These are phyloP conservation scores for Bidens hawaiensis DNA, from an alignment of 140 eudicot genomes.

Conservation along the genomic window DNA sequence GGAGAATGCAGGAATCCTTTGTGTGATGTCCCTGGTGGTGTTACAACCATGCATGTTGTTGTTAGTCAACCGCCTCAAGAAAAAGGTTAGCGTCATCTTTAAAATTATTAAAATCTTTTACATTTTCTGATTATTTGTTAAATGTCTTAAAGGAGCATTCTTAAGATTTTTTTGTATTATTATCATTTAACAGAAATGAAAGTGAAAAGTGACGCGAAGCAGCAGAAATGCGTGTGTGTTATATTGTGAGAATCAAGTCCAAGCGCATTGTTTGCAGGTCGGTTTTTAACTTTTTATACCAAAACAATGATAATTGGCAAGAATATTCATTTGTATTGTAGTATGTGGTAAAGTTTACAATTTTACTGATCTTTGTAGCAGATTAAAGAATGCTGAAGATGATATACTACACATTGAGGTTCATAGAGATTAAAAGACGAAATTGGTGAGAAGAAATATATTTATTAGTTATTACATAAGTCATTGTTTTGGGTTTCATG, in stretches of 20 bases:
- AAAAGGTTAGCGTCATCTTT: constrained; percentile 39
- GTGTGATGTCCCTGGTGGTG: constrained; percentile 60
- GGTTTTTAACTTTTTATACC: neutral
- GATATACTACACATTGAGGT: constrained; percentile 22
- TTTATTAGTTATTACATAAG: constrained; percentile 9
- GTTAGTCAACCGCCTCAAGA: constrained; percentile 65
- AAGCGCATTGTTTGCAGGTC: constrained; percentile 27
- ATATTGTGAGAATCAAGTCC: constrained; percentile 46
- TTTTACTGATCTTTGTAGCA: constrained; percentile 14
- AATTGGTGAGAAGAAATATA: constrained; percentile 25
- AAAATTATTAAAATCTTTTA: neutral
- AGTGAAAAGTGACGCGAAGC: constrained; percentile 39
- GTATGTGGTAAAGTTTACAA: neutral
- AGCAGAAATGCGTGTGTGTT: constrained; percentile 57
- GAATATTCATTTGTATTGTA: neutral
- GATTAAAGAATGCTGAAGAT: constrained; percentile 21
- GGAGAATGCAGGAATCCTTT: constrained; percentile 66
- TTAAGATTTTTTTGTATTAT: neutral
- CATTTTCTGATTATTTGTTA: neutral
- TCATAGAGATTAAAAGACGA: constrained; percentile 2
- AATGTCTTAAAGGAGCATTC: no score
- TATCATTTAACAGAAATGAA: constrained; percentile 52
- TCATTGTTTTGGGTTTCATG: constrained; percentile 19
- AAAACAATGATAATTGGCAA: neutral
- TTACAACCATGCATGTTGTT: constrained; percentile 80